Evolutionary conservation across 176 grass and related monocot species (phyloP).

Genomic region (Tuctoria greenei): DNA sequence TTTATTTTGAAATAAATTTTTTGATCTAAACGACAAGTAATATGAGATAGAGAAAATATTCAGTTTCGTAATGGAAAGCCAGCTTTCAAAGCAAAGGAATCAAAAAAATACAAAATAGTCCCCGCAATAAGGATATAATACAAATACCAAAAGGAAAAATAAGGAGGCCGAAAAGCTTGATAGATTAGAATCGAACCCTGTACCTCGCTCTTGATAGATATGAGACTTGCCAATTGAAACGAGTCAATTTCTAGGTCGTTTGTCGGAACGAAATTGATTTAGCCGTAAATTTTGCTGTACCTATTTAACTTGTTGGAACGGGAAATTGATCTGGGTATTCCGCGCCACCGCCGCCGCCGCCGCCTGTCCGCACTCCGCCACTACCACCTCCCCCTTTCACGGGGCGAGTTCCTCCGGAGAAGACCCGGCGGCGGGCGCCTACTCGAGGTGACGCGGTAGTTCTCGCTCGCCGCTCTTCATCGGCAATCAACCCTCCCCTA

Average conservation of each 20-base stretch:
- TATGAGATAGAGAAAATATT: too few species aligned
- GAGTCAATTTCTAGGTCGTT: fast-evolving
- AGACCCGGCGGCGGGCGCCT: neutral
- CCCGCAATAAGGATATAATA: too few species aligned
- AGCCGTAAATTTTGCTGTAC: neutral
- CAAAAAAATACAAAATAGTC: too few species aligned
- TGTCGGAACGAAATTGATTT: fast-evolving
- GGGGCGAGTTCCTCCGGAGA: neutral
- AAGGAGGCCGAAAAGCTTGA: neutral
- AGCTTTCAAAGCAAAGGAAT: too few species aligned
- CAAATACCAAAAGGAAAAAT: too few species aligned
- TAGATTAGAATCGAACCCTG: neutral
- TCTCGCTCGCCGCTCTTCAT: neutral
- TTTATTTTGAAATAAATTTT: too few species aligned
- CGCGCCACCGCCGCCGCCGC: slow-evolving; percentile 12
- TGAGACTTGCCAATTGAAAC: neutral
- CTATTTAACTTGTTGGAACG: neutral
- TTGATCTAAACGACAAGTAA: too few species aligned
- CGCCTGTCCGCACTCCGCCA: neutral
- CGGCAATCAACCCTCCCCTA: neutral
- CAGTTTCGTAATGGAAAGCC: too few species aligned
- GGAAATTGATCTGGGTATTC: neutral
- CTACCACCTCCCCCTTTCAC: neutral
- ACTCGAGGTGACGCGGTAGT: neutral
- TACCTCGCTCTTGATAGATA: fast-evolving